Conservation (phyloP, 2,329 filamentous ascomycete genomes). For the Verticillium nonalfalfae region DNA sequence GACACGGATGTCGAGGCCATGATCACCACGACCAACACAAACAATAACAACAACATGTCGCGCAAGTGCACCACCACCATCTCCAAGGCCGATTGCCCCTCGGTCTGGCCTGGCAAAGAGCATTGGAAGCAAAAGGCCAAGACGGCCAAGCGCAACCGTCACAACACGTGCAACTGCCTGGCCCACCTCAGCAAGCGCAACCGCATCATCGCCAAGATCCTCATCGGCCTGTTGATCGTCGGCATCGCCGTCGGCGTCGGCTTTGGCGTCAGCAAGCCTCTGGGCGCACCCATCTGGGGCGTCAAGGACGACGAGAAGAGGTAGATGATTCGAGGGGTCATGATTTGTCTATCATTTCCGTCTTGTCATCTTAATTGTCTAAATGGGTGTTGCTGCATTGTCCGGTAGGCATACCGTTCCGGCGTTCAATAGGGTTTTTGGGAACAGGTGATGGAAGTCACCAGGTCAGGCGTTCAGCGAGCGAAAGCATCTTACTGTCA, state of each 20-base stretch:
- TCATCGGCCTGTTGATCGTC: conserved; percentile 44
- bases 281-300: conserved; percentile 54
- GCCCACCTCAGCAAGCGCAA: conserved; percentile 47
- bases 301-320: conserved; percentile 15
- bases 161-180: conserved; percentile 45
- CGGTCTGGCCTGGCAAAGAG: conserved; percentile 52
- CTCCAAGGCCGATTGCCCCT: conserved; percentile 40
- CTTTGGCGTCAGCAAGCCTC: conserved; percentile 54
- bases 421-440: background rate
- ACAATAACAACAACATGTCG: background rate
- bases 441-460: background rate
- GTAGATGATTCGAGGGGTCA: background rate
- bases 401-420: background rate
- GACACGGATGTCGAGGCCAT: conserved; percentile 53
- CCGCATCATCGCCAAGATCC: conserved; percentile 47
- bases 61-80: conserved; percentile 25
- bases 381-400: background rate
- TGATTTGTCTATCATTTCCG: background rate
- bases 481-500: background rate
- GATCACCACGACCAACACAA: conserved; percentile 27
- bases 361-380: background rate
- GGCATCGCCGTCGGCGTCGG: conserved; percentile 50
- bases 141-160: conserved; percentile 43
- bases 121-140: conserved; percentile 56
- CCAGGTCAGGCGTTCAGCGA: background rate